Conservation (phyloP, 768 basidiomycete species). For the Xanthoconium stramineum region DNA sequence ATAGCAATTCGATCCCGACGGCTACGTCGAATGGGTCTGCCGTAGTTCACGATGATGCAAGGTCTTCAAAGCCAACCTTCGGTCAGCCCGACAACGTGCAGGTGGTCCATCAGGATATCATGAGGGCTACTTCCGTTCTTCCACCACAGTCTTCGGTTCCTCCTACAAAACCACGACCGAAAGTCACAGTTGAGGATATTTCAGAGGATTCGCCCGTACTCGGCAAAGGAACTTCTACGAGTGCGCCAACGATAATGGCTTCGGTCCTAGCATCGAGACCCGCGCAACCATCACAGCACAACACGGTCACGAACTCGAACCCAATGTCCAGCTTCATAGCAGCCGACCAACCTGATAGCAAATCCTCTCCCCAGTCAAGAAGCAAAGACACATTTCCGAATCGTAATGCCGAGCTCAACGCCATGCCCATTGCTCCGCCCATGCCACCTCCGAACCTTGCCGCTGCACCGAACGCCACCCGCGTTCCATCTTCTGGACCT, state of each 20-base stretch:
- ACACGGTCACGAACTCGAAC: not conserved
- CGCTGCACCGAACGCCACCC: constrained; percentile 7
- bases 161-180: constrained; percentile 18
- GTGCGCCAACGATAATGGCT: not conserved
- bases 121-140: constrained; percentile 2
- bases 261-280: constrained; percentile 8
- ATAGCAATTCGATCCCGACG: not conserved
- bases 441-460: constrained; percentile 21
- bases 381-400: constrained; percentile 16
- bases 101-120: constrained; percentile 11
- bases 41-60: constrained; percentile 3
- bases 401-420: constrained; percentile 9
- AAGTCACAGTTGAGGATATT: constrained; percentile 29
- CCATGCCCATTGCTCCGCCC: constrained; percentile 5
- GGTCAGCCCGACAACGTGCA: constrained; percentile 7
- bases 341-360: constrained; percentile 10
- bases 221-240: constrained; percentile 9
- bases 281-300: constrained; percentile 7
- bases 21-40: not conserved
- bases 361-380: constrained; percentile 22
- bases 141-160: constrained; percentile 10
- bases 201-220: constrained; percentile 21
- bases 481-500: constrained; percentile 23
- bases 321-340: constrained; percentile 2
- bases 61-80: not conserved